Evolutionary conservation across 2,329 filamentous ascomycete genomes (phyloP), one percentile per base, ranked within the genome.

Genomic region (Tolypocladium guangdongense): DNA sequence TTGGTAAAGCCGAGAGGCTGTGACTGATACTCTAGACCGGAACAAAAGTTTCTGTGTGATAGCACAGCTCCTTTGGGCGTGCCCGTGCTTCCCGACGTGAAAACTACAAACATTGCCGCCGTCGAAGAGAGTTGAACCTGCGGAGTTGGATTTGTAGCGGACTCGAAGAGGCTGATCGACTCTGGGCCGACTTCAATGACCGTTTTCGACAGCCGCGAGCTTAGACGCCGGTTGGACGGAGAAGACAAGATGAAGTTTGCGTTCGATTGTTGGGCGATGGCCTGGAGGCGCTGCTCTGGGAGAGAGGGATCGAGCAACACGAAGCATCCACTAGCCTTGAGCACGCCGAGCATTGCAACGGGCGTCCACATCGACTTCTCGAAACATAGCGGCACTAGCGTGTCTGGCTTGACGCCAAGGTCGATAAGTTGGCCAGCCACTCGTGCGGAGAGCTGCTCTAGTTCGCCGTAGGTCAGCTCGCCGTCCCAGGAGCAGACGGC

Each of bases 61-160:
- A 59, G 47, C 5, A 60, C 38, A 2, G 58, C 39, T 2, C 58
- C 56, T 24, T 60, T 60, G 16, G 59, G 58, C 2, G 33, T 38
- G 2, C 58, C 57, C 0, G 58, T 60, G n/a, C 50, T 55, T 1
- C 57, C 56, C 1, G 55, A 57, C n/a, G 57, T 60, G 39, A 58
- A 59, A 22, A 59, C n/a, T n/a, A n/a, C n/a, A n/a, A n/a, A n/a
- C n/a, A n/a, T n/a, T n/a, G n/a, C n/a, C n/a, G n/a, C n/a, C n/a
- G n/a, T n/a, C n/a, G n/a, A n/a, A n/a, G n/a, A n/a, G n/a, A n/a
- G n/a, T n/a, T n/a, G n/a, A n/a, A n/a, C n/a, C n/a, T n/a, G n/a
- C n/a, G n/a, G n/a, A n/a, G n/a, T n/a, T n/a, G n/a, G n/a, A n/a
- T n/a, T n/a, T n/a, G n/a, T n/a, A n/a, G n/a, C n/a, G n/a, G n/a